Evolutionary conservation across 495 filamentous ascomycete genomes (phyloP), one percentile per base, ranked within the genome.

Genomic region (Schizothecium vesticola): DNA sequence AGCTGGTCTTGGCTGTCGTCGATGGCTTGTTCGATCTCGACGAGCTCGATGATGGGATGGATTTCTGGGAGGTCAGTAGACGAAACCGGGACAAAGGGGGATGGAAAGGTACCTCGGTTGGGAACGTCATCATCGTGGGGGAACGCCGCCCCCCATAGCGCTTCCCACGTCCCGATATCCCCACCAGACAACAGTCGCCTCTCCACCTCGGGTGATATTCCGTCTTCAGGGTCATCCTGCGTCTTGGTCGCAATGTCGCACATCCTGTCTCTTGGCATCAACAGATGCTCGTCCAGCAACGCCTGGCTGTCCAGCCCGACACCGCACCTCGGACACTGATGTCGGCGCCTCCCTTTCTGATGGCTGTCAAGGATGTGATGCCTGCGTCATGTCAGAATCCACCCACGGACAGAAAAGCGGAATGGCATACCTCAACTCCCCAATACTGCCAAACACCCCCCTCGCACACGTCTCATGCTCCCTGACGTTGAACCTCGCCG

Each of bases 401-500:
- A 59, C 0, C 0, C 43, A n/a, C 43, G 16, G 2, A 6, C 11
- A 28, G 59, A 58, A 16, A 66, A 64, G 12, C 13, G 21, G 6
- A 58, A 5, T 0, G 19, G 4, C 71, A 61, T 64, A 77, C 77
- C 65, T 77, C 11, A 80, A 58, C 3, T 70, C 65, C 1, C 61
- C 22, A 11, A 77, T 57, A 0, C 69, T 68, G 7, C 21, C 16
- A 26, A 76, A 77, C 2, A 71, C 61, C 4, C 55, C 69, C n/a
- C 63, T 70, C 55, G 77, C 78, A 43, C 78, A 80, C 19, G 33
- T 12, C 24, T 77, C 70, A 19, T 78, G 71, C 10, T 78, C 77
- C 4, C 77, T 71, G 51, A 80, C 68, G 33, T 79, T 80, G 64
- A 79, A 80, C 31, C 76, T 67, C n/a, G 63, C 66, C 4, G 78